Percentiles rank a stretch among this genome's conserved stretches.
Conservation (phyloP, 805 yeast genomes). For the Yamadazyma insecticola region DNA sequence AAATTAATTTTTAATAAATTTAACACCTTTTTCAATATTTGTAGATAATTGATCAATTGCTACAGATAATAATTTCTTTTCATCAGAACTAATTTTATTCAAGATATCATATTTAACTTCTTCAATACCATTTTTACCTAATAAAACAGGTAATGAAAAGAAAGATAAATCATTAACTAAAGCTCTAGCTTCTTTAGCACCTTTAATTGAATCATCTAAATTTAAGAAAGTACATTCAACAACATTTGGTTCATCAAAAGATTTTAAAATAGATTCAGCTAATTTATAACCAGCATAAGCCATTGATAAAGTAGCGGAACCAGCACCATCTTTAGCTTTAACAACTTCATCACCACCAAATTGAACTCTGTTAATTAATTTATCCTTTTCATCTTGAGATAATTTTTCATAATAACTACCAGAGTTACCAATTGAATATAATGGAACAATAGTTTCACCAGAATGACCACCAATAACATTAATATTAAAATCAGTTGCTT, state of each 20-base stretch:
- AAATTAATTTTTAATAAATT: conserved; percentile 30
- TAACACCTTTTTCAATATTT: conserved; percentile 57
- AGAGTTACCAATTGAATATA: conserved; percentile 49
- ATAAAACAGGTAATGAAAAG: conserved; percentile 61
- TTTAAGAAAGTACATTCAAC: conserved; percentile 51
- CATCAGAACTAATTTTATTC: conserved; percentile 44
- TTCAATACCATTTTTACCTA: conserved; percentile 51
- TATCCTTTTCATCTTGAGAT: conserved; percentile 59
- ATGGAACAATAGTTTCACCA: conserved; percentile 90
- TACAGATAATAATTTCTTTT: conserved; percentile 49
- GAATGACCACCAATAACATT: conserved; percentile 94
- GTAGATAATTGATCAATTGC: conserved; percentile 51
- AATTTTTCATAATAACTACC: conserved; percentile 31
- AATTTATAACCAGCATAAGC: conserved; percentile 81
- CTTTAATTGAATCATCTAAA: conserved; percentile 45
- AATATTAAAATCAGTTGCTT: conserved; percentile 52
- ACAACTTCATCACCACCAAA: conserved; percentile 91
- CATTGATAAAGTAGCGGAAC: conserved; percentile 83
- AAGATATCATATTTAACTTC: conserved; percentile 53
- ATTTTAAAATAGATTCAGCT: conserved; percentile 61
- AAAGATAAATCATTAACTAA: conserved; percentile 41
- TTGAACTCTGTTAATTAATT: conserved; percentile 83
- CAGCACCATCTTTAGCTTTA: conserved; percentile 79
- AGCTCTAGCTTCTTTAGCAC: conserved; percentile 48
- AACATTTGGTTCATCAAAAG: conserved; percentile 39